A percentile compares a stretch with the other conserved stretches of the same genome.
Conservation (phyloP, 495 filamentous ascomycete species). For the Aspergillus funiculosus region DNA sequence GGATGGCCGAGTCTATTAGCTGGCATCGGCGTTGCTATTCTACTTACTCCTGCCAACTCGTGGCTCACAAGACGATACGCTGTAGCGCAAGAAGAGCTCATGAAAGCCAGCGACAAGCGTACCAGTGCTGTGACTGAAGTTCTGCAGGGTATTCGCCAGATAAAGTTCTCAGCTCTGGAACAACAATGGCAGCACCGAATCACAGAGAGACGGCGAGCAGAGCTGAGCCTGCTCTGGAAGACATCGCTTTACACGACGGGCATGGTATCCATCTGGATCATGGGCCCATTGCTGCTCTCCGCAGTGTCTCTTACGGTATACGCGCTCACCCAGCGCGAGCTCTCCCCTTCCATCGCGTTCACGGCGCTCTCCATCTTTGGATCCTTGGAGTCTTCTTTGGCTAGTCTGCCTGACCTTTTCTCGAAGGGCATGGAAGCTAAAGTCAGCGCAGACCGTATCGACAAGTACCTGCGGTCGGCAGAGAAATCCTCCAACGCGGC, state of each 20-base stretch:
- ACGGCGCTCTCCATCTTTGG: slow-evolving; percentile 72
- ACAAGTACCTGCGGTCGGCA: slow-evolving; percentile 60
- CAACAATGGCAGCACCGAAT: slow-evolving; percentile 74
- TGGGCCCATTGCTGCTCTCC: slow-evolving; percentile 66
- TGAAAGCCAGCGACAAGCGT: slow-evolving; percentile 75
- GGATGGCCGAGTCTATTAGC: slow-evolving; percentile 66
- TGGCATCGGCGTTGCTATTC: slow-evolving; percentile 57
- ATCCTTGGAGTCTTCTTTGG: slow-evolving; percentile 62
- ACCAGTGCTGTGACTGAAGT: slow-evolving; percentile 75
- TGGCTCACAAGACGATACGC: slow-evolving; percentile 63
- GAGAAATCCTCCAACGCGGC: slow-evolving; percentile 58
- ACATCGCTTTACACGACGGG: slow-evolving; percentile 54
- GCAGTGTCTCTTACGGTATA: slow-evolving; percentile 67
- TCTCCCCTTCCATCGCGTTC: slow-evolving; percentile 74
- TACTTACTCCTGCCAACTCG: slow-evolving; percentile 65
- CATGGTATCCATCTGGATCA: slow-evolving; percentile 62
- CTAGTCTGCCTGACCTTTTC: slow-evolving; percentile 66
- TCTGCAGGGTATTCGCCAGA: slow-evolving; percentile 76
- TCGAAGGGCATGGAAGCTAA: slow-evolving; percentile 64
- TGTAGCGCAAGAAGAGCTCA: slow-evolving; percentile 61
- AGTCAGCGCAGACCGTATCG: slow-evolving; percentile 68
- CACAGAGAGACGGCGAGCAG: slow-evolving; percentile 54
- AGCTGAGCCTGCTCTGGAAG: slow-evolving; percentile 61
- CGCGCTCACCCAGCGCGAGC: slow-evolving; percentile 51
- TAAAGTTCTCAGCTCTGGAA: slow-evolving; percentile 85